A percentile compares a stretch with the other conserved stretches of the same genome.
These are phyloP conservation scores for Boletus pseudopeckii DNA, from an alignment of 768 basidiomycete genomes.

Conservation along the genomic window DNA sequence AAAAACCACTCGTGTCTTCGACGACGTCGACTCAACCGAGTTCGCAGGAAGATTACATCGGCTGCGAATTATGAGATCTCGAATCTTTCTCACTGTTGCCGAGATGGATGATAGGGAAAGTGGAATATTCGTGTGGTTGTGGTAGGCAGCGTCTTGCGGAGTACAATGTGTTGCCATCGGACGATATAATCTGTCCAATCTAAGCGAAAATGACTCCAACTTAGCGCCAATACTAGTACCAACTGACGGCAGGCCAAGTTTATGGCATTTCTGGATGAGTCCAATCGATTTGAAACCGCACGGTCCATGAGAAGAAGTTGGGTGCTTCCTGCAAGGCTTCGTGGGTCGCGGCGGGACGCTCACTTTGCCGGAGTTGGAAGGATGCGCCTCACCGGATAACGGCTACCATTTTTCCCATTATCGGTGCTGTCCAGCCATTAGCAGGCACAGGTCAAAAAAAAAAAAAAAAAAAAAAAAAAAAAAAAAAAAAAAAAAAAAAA, in stretches of 20 bases:
- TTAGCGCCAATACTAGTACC: too few species aligned
- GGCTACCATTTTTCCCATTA: slow-evolving; percentile 17
- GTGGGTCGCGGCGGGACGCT: slow-evolving; percentile 15
- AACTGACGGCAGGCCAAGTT: slow-evolving; percentile 11
- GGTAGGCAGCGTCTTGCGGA: too few species aligned
- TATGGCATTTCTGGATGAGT: too few species aligned
- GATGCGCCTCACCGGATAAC: slow-evolving; percentile 20
- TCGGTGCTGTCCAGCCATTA: background rate
- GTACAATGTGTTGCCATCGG: background rate
- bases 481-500: too few species aligned
- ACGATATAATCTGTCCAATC: slow-evolving; percentile 15
- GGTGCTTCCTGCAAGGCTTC: slow-evolving; percentile 10
- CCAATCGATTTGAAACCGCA: too few species aligned
- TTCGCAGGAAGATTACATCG: background rate
- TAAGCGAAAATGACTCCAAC: slow-evolving; percentile 6
- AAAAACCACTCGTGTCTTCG: background rate
- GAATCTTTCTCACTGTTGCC: background rate
- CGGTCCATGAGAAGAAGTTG: too few species aligned
- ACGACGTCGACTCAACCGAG: background rate
- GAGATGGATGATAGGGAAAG: too few species aligned
- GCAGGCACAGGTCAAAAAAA: background rate
- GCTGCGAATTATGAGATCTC: background rate
- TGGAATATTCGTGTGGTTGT: background rate
- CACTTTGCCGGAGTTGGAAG: slow-evolving; percentile 19
- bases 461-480: too few species aligned